Conservation (phyloP, 352 stramenopile species). For the Thalassiosira livingstoniorum region DNA sequence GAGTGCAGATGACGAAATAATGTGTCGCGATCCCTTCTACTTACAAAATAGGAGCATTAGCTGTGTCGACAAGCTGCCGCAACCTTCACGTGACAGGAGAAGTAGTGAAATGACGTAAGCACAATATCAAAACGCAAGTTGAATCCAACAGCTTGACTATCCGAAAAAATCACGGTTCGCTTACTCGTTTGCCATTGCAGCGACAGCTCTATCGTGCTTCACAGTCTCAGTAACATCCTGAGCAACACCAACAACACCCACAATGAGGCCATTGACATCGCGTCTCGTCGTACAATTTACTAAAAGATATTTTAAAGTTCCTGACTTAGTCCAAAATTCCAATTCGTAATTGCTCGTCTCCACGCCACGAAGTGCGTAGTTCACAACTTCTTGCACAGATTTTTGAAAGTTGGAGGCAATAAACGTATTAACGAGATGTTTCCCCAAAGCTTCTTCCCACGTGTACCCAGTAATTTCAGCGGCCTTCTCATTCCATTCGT, state of each 20-base stretch:
- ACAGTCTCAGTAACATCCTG: background rate
- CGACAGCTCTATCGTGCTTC: slow-evolving; percentile 30
- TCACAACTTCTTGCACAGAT: slow-evolving; percentile 66
- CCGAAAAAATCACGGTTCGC: too few species aligned
- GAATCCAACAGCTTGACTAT: too few species aligned
- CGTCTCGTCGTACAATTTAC: slow-evolving; percentile 69
- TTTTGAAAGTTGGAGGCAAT: slow-evolving; percentile 86
- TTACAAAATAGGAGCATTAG: slow-evolving; percentile 68
- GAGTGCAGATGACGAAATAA: background rate
- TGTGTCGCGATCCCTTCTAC: background rate
- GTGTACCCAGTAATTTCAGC: slow-evolving; percentile 90
- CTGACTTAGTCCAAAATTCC: slow-evolving; percentile 48
- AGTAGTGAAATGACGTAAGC: too few species aligned
- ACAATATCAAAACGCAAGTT: too few species aligned
- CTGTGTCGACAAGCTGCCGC: slow-evolving; percentile 50
- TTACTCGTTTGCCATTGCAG: slow-evolving; percentile 36
- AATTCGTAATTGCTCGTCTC: slow-evolving; percentile 78
- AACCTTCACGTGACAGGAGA: too few species aligned
- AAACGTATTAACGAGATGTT: slow-evolving; percentile 47
- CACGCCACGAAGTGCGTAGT: slow-evolving; percentile 43
- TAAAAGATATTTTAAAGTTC: slow-evolving; percentile 8
- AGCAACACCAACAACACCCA: too few species aligned
- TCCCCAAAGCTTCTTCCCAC: slow-evolving; percentile 82
- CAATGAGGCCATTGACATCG: slow-evolving; percentile 89
- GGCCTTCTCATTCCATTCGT: slow-evolving; percentile 86